Evolutionary conservation across 768 basidiomycete species (phyloP), one percentile per base, ranked within the genome.

Genomic region (Fistulinella prunicolor): DNA sequence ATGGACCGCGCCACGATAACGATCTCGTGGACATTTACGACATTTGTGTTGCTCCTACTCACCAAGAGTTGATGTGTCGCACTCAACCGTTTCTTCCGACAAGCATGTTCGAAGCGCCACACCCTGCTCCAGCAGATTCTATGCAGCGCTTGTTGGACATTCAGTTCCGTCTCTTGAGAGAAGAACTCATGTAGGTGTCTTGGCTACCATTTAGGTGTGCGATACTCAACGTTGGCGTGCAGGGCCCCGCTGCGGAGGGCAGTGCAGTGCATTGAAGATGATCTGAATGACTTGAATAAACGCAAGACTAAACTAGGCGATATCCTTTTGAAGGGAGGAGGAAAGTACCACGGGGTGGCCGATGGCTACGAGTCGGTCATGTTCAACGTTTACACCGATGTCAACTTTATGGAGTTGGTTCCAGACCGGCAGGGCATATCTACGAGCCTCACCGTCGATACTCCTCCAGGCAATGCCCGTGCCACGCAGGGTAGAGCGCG

Each of bases 131-230:
- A 0, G 52, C 64, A 3, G 73, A 74, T 14, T 80, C 79, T 20
- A 86, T 89, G 78, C 75, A 85, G 46, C 71, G 81, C 8, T 68
- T 83, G 19, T 66, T 89, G 10, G 89, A 91, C 49, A 77, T 84
- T 4, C 86, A 90, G 54, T 90, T 86, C 62, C 79, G 88, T 28
- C 72, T 89, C 0, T 67, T 90, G 29, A 72, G 88, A 30, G 88
- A 89, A 53, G 88, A 90, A 47, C 66, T 85, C 16, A 84, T 75
- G 79, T 85, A 56, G 19, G 79, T 60, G 7, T 12, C 6, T n/a
- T 2, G 2, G n/a, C n/a, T 38, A 7, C 29, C 35, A 0, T 21
- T 14, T 26, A 3, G 6, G 20, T 28, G 24, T n/a, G 12, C 17
- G 6, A n/a, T 28, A 40, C 28, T 39, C 32, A 29, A 53, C 29